Conservation (phyloP, 2,329 filamentous ascomycete species). For the Hymenotorrendiella dingleyae region DNA sequence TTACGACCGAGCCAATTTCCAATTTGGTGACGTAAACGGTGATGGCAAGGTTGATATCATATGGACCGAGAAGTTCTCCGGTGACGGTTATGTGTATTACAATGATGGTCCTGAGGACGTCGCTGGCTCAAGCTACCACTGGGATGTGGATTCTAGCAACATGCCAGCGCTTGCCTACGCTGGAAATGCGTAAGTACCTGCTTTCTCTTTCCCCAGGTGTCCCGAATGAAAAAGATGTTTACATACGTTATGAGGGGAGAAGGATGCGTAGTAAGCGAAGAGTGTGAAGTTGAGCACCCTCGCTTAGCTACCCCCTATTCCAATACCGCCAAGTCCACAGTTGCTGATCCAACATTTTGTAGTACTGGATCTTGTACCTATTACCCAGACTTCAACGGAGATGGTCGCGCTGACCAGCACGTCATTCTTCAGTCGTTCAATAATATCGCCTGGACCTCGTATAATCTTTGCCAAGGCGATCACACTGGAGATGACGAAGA, state of each 20-base stretch:
- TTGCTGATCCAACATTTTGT: not conserved
- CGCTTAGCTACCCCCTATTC: too few species aligned
- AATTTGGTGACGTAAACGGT: not conserved
- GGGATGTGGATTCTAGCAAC: too few species aligned
- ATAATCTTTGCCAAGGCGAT: too few species aligned
- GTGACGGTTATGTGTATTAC: not conserved
- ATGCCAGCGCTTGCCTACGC: too few species aligned
- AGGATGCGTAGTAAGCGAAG: too few species aligned
- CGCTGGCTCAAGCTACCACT: not conserved
- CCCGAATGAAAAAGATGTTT: too few species aligned
- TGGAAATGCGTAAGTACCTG: too few species aligned
- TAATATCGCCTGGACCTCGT: not conserved
- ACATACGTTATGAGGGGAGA: too few species aligned
- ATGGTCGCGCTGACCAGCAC: not conserved
- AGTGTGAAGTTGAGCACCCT: too few species aligned
- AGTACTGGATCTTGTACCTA: not conserved
- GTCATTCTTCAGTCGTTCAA: not conserved
- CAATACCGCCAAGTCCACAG: not conserved
- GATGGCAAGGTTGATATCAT: not conserved
- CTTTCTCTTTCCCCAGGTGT: too few species aligned
- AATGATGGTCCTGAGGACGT: not conserved
- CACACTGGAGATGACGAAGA: not conserved
- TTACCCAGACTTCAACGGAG: not conserved
- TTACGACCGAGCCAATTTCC: not conserved
- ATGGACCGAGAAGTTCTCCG: not conserved